Conservation (phyloP, 2,329 filamentous ascomycete species). For the Corinectria fuckeliana region DNA sequence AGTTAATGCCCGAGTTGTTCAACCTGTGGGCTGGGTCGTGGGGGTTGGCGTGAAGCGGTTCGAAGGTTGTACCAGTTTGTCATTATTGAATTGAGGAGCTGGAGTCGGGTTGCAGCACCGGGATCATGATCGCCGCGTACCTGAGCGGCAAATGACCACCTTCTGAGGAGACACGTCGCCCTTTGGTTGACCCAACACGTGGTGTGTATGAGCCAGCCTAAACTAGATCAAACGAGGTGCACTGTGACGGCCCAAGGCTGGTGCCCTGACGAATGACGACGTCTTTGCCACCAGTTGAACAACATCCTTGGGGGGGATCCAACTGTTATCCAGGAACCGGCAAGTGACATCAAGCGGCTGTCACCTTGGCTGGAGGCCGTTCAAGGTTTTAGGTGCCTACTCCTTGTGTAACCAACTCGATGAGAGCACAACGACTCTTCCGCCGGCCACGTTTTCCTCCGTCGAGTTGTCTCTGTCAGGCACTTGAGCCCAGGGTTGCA, state of each 20-base stretch:
- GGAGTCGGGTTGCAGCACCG: constrained; percentile 16
- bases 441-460: constrained; percentile 12
- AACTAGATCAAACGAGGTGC: neutral
- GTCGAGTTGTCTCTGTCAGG: neutral
- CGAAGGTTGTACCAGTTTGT: constrained; percentile 10
- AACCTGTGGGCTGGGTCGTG: constrained; percentile 23
- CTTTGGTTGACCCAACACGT: constrained; percentile 5
- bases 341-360: constrained; percentile 1
- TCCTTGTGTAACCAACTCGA: constrained; percentile 1
- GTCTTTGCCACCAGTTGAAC: neutral
- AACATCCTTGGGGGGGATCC: neutral
- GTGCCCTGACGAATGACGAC: neutral
- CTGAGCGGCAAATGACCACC: constrained; percentile 23
- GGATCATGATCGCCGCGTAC: constrained; percentile 18
- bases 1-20: constrained; percentile 22
- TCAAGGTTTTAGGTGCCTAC: neutral
- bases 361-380: neutral
- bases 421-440: neutral
- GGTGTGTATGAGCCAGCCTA: constrained; percentile 8
- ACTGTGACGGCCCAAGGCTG: neutral
- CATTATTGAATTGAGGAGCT: constrained; percentile 1
- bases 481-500: neutral
- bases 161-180: neutral
- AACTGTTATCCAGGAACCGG: neutral
- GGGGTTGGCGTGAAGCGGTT: constrained; percentile 23